A percentile compares a stretch with the other conserved stretches of the same genome.
Conservation (phyloP, 2,329 filamentous ascomycete genomes). For the Emmonsiellopsis sp. region DNA sequence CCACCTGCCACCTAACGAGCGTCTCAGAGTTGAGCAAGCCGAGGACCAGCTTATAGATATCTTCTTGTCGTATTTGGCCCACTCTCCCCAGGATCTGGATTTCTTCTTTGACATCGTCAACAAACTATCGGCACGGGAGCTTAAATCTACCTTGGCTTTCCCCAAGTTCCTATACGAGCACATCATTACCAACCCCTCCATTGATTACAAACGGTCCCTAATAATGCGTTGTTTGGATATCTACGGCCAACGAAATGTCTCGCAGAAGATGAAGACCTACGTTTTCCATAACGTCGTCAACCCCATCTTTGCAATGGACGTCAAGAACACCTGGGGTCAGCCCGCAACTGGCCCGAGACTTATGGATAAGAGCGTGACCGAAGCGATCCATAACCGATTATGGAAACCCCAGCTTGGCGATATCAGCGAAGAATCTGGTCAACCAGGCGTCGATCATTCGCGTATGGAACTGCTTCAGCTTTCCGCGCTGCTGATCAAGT, state of each 20-base stretch:
- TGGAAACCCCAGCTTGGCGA: conserved; percentile 87
- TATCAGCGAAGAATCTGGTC: conserved; percentile 69
- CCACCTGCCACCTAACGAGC: conserved; percentile 60
- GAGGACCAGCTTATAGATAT: conserved; percentile 81
- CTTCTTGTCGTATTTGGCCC: conserved; percentile 68
- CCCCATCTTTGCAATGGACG: conserved; percentile 92
- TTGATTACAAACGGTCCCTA: conserved; percentile 76
- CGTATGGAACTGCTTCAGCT: conserved; percentile 93
- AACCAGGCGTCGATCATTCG: conserved; percentile 86
- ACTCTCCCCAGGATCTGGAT: conserved; percentile 68
- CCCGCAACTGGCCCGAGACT: conserved; percentile 56
- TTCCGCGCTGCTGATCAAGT: conserved; percentile 90
- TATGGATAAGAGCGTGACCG: conserved; percentile 79
- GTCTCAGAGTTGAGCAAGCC: conserved; percentile 79
- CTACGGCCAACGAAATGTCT: conserved; percentile 68
- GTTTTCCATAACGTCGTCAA: conserved; percentile 87
- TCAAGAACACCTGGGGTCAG: conserved; percentile 68
- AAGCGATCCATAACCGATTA: conserved; percentile 82
- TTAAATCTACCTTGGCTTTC: conserved; percentile 67
- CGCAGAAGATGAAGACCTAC: conserved; percentile 89
- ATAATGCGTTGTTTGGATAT: conserved; percentile 80
- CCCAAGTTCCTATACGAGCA: conserved; percentile 75
- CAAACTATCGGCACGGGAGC: conserved; percentile 69
- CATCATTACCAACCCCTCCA: conserved; percentile 74
- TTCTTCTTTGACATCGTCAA: conserved; percentile 78